Evolutionary conservation across 352 stramenopile genomes (phyloP).

Genomic region (Plasmopara viticola): DNA sequence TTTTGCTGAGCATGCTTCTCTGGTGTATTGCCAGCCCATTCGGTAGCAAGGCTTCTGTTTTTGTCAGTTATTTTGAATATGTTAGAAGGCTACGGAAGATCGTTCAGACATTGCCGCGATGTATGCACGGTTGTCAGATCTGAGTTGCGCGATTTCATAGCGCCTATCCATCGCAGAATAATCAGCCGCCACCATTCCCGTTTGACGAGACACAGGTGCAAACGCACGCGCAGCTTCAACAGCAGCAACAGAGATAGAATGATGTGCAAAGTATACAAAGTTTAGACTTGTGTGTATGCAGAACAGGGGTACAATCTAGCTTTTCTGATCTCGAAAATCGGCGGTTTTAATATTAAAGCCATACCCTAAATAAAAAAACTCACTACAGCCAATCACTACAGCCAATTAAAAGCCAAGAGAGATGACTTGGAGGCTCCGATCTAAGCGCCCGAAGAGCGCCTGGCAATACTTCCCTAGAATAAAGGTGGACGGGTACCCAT

Average conservation of each 20-base stretch:
- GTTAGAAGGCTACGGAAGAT: constrained; percentile 89
- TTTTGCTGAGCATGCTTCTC: constrained; percentile 88
- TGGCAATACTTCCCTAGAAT: no score
- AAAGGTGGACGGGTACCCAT: no score
- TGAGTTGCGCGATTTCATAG: constrained; percentile 81
- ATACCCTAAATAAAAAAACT: no score
- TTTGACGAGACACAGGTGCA: constrained; percentile 74
- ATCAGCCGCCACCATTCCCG: constrained; percentile 77
- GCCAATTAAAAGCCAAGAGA: no score
- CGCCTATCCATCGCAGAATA: constrained; percentile 61
- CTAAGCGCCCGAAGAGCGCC: no score
- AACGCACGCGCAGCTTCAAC: constrained; percentile 42
- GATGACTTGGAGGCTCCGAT: no score
- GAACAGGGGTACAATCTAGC: no score
- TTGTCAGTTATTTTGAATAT: neutral
- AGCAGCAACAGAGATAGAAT: constrained; percentile 22
- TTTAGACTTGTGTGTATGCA: no score
- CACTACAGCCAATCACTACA: no score
- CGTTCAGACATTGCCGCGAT: constrained; percentile 89
- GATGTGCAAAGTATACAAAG: no score
- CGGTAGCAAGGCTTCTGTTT: neutral
- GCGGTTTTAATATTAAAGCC: no score
- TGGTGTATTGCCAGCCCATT: constrained; percentile 6
- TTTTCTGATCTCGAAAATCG: no score
- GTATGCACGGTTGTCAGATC: constrained; percentile 81